Percentiles rank a stretch among this genome's conserved stretches.
These are phyloP conservation scores for Candida sp. DNA, from an alignment of 1,139 yeast genomes.

Conservation along the genomic window DNA sequence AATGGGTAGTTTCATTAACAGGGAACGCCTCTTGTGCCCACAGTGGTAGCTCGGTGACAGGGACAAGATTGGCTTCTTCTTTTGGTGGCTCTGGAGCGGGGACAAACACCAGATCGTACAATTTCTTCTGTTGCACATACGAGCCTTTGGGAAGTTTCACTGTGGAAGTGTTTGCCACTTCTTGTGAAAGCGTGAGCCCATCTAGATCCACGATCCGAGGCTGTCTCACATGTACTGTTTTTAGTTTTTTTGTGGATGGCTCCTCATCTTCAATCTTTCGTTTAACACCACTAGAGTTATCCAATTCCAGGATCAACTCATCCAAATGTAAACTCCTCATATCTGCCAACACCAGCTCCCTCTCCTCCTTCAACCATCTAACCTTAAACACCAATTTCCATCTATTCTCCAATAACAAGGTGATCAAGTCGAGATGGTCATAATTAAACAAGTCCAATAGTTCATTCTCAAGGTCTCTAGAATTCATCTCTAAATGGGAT, in stretches of 20 bases:
- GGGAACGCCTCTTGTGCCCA: slow-evolving; percentile 87
- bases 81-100: slow-evolving; percentile 67
- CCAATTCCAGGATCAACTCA: slow-evolving; percentile 25
- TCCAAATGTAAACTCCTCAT: slow-evolving; percentile 20
- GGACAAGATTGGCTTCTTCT: slow-evolving; percentile 49
- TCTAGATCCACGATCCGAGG: slow-evolving; percentile 55
- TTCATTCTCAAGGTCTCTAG: slow-evolving; percentile 48
- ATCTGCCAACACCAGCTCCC: slow-evolving; percentile 22
- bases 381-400: slow-evolving; percentile 54
- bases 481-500: slow-evolving; percentile 18
- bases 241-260: slow-evolving; percentile 3
- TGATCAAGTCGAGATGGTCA: slow-evolving; percentile 49
- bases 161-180: slow-evolving; percentile 34
- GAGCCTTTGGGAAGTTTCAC: slow-evolving; percentile 82
- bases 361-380: slow-evolving; percentile 35
- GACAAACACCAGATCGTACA: slow-evolving; percentile 84
- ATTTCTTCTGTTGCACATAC: slow-evolving; percentile 65
- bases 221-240: slow-evolving; percentile 2
- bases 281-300: slow-evolving; percentile 7
- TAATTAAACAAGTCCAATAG: slow-evolving; percentile 49
- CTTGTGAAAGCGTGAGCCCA: slow-evolving; percentile 65
- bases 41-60: slow-evolving; percentile 62
- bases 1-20: slow-evolving; percentile 54
- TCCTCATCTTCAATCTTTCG: slow-evolving; percentile 9
- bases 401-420: slow-evolving; percentile 49